Evolutionary conservation across 305 asterid species (phyloP).

Genomic region (Fraxinus dipetala): DNA sequence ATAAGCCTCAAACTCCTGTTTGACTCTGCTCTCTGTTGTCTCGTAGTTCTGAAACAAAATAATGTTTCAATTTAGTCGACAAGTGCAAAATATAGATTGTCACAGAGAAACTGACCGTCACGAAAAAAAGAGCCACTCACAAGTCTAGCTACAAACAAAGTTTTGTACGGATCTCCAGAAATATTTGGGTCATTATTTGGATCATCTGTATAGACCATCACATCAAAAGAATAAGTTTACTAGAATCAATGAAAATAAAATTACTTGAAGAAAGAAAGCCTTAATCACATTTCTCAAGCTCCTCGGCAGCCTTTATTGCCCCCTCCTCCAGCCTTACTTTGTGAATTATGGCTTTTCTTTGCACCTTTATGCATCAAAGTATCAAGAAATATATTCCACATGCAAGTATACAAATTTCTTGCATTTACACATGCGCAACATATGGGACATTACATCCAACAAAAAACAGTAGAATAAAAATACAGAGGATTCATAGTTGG

Average conservation of each 20-base stretch:
- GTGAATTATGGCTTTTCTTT: constrained; percentile 84
- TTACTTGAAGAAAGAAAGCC: not conserved
- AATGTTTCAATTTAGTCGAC: constrained; percentile 16
- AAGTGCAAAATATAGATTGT: not conserved
- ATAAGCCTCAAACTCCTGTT: constrained; percentile 92
- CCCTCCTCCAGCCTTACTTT: constrained; percentile 78
- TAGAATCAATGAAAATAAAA: constrained; percentile 11
- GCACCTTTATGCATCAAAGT: constrained; percentile 41
- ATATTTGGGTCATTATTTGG: constrained; percentile 71
- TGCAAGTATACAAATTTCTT: not conserved
- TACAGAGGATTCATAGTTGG: not conserved
- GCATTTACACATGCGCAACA: not conserved
- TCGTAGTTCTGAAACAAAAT: constrained; percentile 67
- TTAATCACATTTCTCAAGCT: constrained; percentile 68
- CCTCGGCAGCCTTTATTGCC: constrained; percentile 87
- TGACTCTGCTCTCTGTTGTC: constrained; percentile 89
- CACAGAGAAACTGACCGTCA: not conserved
- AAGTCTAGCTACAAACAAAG: constrained; percentile 87
- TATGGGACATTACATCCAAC: constrained; percentile 4
- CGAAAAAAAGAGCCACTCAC: constrained; percentile 45
- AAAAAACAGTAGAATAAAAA: not conserved
- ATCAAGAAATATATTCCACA: not conserved
- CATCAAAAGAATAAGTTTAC: not conserved
- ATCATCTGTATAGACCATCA: constrained; percentile 57
- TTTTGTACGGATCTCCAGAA: constrained; percentile 92